Evolutionary conservation across 345 rosid genomes (phyloP), one percentile per base, ranked within the genome.

Genomic region (Eucalyptus lansdowneana): DNA sequence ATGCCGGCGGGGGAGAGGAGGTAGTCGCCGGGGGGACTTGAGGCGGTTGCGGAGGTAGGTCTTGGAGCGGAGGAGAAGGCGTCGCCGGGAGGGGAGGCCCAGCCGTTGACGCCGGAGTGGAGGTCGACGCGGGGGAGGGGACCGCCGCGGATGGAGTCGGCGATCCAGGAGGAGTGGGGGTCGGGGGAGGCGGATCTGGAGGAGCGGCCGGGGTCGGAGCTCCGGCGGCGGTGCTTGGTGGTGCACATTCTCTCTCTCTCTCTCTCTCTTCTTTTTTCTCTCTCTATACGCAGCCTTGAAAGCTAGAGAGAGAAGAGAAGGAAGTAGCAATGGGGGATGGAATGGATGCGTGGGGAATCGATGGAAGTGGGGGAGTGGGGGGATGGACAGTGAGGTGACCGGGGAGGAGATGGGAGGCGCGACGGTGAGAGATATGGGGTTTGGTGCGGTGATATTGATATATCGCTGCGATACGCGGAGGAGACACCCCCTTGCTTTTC

Each of bases 81-180:
- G 27, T 95, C 92, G 25, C 98, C 98, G 12, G 99, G 98, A 17
- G 99, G 99, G 14, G 99, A 95, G 29, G 99, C 97, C 99, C 99
- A 97, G 69, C 99, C 99, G 89, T 97, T 94, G 60, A 89, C 88
- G 12, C 99, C 99, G 16, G 92, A 86, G 50, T 96, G 92, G 51
- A 96, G 96, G 92, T 97, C 96, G 25, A 97, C 98, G 50, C 88
- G 97, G 51, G 91, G 96, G 76, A 97, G 93, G 49, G 99, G 93
- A 6, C 99, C 99, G 40, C 98, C 98, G 90, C 92, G 88, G 92
- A 93, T 92, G 27, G 97, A 67, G 54, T 96, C 97, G 45, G 93
- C 21, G 54, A 96, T 92, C 99, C 99, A 96, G 88, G 90, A 89
- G 56, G 88, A 42, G 42, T 69, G 47, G 94, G 87, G 56, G 42